phyloP scores from a whole-genome alignment of 2,329 filamentous ascomycete species.

The Aspergillus brasiliensis region DNA sequence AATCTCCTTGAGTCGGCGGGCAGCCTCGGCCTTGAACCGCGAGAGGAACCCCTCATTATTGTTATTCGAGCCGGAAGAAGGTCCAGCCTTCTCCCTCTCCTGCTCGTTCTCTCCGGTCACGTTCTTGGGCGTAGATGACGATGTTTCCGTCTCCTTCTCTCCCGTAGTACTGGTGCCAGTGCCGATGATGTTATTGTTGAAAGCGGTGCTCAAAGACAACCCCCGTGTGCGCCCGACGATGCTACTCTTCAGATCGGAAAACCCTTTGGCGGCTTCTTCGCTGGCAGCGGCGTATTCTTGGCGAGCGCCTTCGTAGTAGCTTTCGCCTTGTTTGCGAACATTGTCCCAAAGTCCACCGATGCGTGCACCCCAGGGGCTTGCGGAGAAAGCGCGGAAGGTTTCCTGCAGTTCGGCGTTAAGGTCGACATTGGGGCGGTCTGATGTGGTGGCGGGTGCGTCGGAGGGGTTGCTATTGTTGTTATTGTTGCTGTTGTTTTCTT shows the following conservation, averaged over 20 bases:
- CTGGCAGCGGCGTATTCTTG: conserved; percentile 80
- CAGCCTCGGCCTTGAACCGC: conserved; percentile 73
- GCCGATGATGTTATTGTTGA: conserved; percentile 14
- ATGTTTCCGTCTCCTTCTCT: conserved; percentile 35
- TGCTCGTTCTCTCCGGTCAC: conserved; percentile 22
- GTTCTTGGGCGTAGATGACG: conserved; percentile 26
- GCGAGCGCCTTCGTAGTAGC: conserved; percentile 78
- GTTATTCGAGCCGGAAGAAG: background rate
- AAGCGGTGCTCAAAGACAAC: conserved; percentile 62
- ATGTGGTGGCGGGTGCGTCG: conserved; percentile 39
- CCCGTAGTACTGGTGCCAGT: conserved; percentile 18
- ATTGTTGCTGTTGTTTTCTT: conserved; percentile 31
- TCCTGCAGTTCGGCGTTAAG: conserved; percentile 90
- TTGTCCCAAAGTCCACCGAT: conserved; percentile 87
- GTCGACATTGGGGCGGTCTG: conserved; percentile 47
- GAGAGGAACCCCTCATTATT: conserved; percentile 67
- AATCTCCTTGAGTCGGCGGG: conserved; percentile 83
- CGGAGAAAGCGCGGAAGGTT: conserved; percentile 90
- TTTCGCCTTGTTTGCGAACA: conserved; percentile 93
- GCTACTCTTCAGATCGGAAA: conserved; percentile 68
- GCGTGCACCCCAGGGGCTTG: conserved; percentile 85
- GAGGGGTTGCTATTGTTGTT: conserved; percentile 29
- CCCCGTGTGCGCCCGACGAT: conserved; percentile 74
- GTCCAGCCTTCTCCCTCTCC: conserved; percentile 22
- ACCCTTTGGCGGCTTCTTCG: conserved; percentile 78